These are phyloP conservation scores for Paecilomyces niveus DNA, from an alignment of 2,329 filamentous ascomycete genomes.

Conservation along the genomic window DNA sequence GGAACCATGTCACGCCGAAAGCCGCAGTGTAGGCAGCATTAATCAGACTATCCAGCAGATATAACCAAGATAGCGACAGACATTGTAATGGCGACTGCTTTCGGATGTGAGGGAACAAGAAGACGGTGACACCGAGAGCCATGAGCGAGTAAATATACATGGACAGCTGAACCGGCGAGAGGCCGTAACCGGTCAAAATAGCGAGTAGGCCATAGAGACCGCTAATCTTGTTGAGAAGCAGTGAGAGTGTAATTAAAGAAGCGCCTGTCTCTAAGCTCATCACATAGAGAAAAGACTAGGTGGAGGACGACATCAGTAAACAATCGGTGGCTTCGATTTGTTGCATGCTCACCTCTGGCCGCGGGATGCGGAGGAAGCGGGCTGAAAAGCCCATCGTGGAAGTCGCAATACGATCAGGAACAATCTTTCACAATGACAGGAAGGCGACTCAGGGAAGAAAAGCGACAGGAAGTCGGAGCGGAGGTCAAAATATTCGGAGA, in stretches of 20 bases:
- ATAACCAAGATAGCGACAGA: conserved; percentile 76
- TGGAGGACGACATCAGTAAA: conserved; percentile 9
- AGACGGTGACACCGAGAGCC: conserved; percentile 59
- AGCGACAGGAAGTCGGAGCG: conserved; percentile 3
- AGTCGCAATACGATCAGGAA: conserved; percentile 5
- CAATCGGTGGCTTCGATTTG: neutral
- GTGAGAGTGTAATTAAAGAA: conserved; percentile 73
- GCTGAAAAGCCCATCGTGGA: conserved; percentile 31
- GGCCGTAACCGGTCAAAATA: conserved; percentile 75
- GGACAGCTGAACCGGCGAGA: conserved; percentile 75
- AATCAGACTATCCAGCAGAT: conserved; percentile 72
- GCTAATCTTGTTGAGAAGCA: conserved; percentile 87
- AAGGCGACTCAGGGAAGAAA: neutral
- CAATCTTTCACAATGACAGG: conserved; percentile 1
- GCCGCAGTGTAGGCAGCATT: conserved; percentile 75
- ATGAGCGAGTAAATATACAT: conserved; percentile 85
- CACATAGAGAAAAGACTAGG: conserved; percentile 73
- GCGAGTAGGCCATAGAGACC: conserved; percentile 87
- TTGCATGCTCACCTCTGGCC: conserved; percentile 35
- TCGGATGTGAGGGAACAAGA: conserved; percentile 73
- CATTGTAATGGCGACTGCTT: conserved; percentile 71
- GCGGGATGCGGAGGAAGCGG: conserved; percentile 43
- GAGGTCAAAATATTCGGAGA: conserved; percentile 4
- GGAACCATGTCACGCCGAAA: conserved; percentile 82
- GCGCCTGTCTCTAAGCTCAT: conserved; percentile 82